Evolutionary conservation across 2,329 filamentous ascomycete species (phyloP).

Genomic region (Thelonectria blattea): DNA sequence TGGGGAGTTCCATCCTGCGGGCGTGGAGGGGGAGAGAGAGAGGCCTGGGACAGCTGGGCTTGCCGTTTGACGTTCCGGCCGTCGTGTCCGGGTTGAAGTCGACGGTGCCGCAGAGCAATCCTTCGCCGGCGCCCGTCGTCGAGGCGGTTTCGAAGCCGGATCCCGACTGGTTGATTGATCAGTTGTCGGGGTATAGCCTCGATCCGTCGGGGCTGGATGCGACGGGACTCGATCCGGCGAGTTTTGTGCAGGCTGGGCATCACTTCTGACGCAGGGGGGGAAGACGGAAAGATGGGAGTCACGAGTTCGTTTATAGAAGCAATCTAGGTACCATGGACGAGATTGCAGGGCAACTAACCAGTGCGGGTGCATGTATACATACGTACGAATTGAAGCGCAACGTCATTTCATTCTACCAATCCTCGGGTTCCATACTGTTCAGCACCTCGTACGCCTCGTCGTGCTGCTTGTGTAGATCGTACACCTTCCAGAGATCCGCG

Average conservation of each 20-base stretch:
- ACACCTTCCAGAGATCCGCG: background rate
- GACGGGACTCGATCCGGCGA: conserved; percentile 1
- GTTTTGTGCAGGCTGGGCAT: background rate
- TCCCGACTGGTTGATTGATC: conserved; percentile 10
- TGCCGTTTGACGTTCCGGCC: conserved; percentile 1
- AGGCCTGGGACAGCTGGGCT: background rate
- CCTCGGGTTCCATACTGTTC: background rate
- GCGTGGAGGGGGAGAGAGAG: conserved; percentile 18
- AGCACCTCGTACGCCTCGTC: background rate
- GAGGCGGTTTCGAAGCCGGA: background rate
- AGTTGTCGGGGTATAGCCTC: conserved; percentile 4
- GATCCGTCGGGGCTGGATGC: conserved; percentile 2
- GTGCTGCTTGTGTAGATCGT: background rate
- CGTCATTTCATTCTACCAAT: background rate
- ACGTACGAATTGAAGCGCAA: background rate
- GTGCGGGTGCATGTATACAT: too few species aligned
- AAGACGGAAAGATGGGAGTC: background rate
- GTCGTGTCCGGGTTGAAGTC: background rate
- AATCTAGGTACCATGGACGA: background rate
- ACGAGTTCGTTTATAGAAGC: background rate
- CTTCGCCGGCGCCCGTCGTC: conserved; percentile 1
- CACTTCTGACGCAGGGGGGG: background rate
- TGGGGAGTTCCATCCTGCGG: conserved; percentile 3
- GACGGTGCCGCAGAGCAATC: conserved; percentile 1
- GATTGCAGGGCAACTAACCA: background rate